phyloP scores from a whole-genome alignment of 495 filamentous ascomycete species.

The Penicillium roqueforti region DNA sequence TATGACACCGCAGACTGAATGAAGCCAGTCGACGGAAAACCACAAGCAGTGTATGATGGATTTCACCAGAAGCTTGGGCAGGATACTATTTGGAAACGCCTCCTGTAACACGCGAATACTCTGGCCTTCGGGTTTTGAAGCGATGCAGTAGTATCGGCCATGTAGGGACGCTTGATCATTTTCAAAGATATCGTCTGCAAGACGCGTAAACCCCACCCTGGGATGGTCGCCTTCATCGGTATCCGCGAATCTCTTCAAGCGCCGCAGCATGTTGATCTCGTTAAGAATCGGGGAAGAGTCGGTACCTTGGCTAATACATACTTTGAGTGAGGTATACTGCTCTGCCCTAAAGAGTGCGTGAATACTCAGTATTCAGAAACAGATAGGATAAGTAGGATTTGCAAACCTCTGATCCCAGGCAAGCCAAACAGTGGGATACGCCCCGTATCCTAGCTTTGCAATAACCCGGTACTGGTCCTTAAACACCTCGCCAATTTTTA shows the following conservation, averaged over 20 bases:
- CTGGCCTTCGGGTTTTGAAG: slow-evolving; percentile 9
- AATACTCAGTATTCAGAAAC: background rate
- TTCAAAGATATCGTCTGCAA: slow-evolving; percentile 14
- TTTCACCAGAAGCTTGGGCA: slow-evolving; percentile 12
- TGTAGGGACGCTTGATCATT: background rate
- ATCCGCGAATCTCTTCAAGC: slow-evolving; percentile 6
- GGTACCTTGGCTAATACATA: slow-evolving; percentile 7
- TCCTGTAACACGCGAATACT: slow-evolving; percentile 13
- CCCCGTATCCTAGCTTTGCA: slow-evolving; percentile 48
- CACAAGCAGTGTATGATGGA: slow-evolving; percentile 14
- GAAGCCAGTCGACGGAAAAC: slow-evolving; percentile 13
- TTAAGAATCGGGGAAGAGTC: slow-evolving; percentile 10
- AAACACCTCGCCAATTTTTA: slow-evolving; percentile 37
- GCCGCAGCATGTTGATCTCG: slow-evolving; percentile 14
- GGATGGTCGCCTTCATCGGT: slow-evolving; percentile 2
- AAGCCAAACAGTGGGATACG: slow-evolving; percentile 48
- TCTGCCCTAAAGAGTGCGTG: background rate
- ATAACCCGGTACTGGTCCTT: slow-evolving; percentile 37
- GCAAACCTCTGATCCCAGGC: slow-evolving; percentile 31
- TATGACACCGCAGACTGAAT: no score
- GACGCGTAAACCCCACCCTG: slow-evolving; percentile 4
- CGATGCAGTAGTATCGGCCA: slow-evolving; percentile 14
- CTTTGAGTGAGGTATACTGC: slow-evolving; percentile 12
- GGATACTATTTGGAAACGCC: slow-evolving; percentile 4
- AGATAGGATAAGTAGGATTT: slow-evolving; percentile 4